phyloP scores from a whole-genome alignment of 306 rosid genomes.

The Vigna unguiculata region DNA sequence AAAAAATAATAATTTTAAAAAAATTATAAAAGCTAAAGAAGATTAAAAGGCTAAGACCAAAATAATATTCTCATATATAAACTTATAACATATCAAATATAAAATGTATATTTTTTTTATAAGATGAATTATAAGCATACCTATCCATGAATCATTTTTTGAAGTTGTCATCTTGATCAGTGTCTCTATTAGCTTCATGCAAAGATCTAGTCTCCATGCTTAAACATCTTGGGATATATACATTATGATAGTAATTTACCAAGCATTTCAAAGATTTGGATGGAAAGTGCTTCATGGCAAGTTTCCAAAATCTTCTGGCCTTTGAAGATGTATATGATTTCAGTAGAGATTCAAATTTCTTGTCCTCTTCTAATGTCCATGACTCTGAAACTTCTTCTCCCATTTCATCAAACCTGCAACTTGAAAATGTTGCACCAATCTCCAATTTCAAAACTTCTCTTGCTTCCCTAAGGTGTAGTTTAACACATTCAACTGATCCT shows the following conservation, averaged over 20 bases:
- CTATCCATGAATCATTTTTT: too few relatives aligned
- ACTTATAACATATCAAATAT: too few relatives aligned
- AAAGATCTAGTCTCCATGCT: slow-evolving; percentile 41
- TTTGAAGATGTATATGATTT: slow-evolving; percentile 11
- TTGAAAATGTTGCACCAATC: slow-evolving; percentile 42
- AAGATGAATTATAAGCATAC: too few relatives aligned
- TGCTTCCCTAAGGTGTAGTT: slow-evolving; percentile 40
- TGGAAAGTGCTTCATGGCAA: slow-evolving; percentile 44
- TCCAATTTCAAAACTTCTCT: slow-evolving; percentile 40
- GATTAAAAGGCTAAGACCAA: too few relatives aligned
- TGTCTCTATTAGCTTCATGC: slow-evolving; percentile 36
- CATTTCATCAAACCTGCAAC: slow-evolving; percentile 57
- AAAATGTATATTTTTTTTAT: too few relatives aligned
- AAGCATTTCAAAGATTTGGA: slow-evolving; percentile 41
- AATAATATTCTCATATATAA: too few relatives aligned
- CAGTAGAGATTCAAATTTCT: slow-evolving; percentile 39
- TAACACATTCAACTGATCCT: slow-evolving; percentile 46
- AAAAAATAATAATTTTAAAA: too few relatives aligned
- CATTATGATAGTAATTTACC: slow-evolving; percentile 53
- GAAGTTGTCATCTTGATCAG: slow-evolving; percentile 22
- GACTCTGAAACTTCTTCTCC: slow-evolving; percentile 48
- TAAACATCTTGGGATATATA: slow-evolving; percentile 44
- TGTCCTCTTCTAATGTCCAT: slow-evolving; percentile 46
- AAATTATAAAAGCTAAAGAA: too few relatives aligned
- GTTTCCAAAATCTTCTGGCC: slow-evolving; percentile 47